Evolutionary conservation across 1,139 yeast genomes (phyloP).

Genomic region (Tardiomyces depauwii): DNA sequence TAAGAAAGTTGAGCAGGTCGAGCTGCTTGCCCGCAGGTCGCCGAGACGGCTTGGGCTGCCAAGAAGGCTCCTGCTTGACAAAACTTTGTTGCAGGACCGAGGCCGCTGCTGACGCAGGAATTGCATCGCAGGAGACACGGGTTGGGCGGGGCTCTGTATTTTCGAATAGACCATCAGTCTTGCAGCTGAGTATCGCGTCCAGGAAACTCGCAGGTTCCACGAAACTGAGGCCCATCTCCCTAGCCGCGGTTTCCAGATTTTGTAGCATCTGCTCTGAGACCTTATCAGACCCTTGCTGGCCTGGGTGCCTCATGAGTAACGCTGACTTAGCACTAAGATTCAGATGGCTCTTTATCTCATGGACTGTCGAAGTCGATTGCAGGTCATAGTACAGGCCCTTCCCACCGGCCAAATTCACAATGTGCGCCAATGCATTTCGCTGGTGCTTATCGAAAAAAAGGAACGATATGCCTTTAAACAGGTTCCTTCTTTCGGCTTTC

Average conservation of each 20-base stretch:
- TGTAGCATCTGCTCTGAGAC: neutral
- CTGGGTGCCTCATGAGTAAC: neutral
- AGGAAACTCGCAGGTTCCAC: neutral
- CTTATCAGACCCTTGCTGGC: neutral
- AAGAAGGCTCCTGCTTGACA: too few relatives aligned
- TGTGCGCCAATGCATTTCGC: constrained; percentile 11
- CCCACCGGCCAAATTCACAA: constrained; percentile 17
- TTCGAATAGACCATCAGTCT: too few relatives aligned
- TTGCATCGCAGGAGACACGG: too few relatives aligned
- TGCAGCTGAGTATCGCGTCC: too few relatives aligned
- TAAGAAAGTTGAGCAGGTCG: too few relatives aligned
- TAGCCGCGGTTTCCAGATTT: too few relatives aligned
- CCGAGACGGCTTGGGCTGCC: too few relatives aligned
- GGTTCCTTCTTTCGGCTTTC: constrained; percentile 9
- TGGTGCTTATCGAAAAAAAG: constrained; percentile 9
- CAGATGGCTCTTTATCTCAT: neutral
- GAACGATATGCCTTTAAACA: constrained; percentile 13
- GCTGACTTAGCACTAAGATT: neutral
- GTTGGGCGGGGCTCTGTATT: too few relatives aligned
- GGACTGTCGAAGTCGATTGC: constrained; percentile 1
- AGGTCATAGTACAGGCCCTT: constrained; percentile 4
- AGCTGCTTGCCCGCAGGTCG: too few relatives aligned
- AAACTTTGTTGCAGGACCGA: too few relatives aligned
- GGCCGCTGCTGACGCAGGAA: too few relatives aligned
- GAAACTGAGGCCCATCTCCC: neutral